A percentile compares a stretch with the other conserved stretches of the same genome.
Evolutionary conservation across 2,329 filamentous ascomycete genomes (phyloP).

Genomic region (Zasmidium angulare): DNA sequence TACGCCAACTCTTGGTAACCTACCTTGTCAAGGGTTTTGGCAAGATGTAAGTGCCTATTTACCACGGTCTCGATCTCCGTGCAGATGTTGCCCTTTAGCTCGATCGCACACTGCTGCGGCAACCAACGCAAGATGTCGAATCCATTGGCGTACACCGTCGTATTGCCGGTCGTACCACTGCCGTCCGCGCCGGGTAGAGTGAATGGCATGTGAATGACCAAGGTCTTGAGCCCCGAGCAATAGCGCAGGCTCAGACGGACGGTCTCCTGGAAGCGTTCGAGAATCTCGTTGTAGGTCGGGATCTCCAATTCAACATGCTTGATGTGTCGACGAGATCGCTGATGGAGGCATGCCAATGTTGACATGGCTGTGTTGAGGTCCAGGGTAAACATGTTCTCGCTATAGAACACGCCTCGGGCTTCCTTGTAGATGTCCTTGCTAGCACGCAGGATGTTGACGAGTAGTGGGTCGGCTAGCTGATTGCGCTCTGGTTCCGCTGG

Average conservation of each 20-base stretch:
- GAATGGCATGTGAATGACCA: slow-evolving; percentile 42
- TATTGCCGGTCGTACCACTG: slow-evolving; percentile 35
- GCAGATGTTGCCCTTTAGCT: slow-evolving; percentile 41
- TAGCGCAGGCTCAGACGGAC: slow-evolving; percentile 47
- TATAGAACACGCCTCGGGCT: slow-evolving; percentile 42
- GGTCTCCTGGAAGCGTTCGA: slow-evolving; percentile 47
- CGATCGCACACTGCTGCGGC: slow-evolving; percentile 43
- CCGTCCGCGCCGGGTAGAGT: slow-evolving; percentile 32
- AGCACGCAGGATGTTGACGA: slow-evolving; percentile 41
- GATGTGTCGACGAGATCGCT: slow-evolving; percentile 45
- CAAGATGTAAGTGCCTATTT: slow-evolving; percentile 42
- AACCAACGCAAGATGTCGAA: slow-evolving; percentile 50
- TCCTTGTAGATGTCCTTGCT: slow-evolving; percentile 43
- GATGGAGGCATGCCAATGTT: slow-evolving; percentile 42
- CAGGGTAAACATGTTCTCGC: slow-evolving; percentile 41
- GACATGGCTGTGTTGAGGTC: slow-evolving; percentile 39
- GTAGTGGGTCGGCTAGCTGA: slow-evolving; percentile 37
- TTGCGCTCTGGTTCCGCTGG: slow-evolving; percentile 19
- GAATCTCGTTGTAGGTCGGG: slow-evolving; percentile 47
- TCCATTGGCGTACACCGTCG: slow-evolving; percentile 47
- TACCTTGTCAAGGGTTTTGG: slow-evolving; percentile 44
- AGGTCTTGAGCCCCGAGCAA: slow-evolving; percentile 45
- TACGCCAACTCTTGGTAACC: too few species aligned
- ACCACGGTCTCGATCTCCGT: slow-evolving; percentile 43
- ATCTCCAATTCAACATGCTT: slow-evolving; percentile 46